Percentiles rank a stretch among this genome's conserved stretches.
Conservation (phyloP, 179 eudicot species). For the Amaranthus tricolor region DNA sequence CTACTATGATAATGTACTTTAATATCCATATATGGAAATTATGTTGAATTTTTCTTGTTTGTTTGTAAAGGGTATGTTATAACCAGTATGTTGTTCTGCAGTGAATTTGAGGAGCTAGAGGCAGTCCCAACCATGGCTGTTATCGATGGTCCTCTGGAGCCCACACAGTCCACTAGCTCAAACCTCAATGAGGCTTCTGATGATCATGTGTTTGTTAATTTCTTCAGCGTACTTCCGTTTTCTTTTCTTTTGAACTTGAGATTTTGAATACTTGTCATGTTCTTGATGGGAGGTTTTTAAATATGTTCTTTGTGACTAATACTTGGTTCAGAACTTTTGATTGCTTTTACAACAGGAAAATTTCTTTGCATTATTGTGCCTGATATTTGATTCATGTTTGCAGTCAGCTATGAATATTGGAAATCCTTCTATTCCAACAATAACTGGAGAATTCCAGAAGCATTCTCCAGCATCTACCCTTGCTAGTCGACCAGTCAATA, state of each 20-base stretch:
- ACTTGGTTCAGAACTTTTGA: not conserved
- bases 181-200: slow-evolving; percentile 53
- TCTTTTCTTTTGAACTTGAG: slow-evolving; percentile 3
- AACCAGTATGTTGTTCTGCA: slow-evolving; percentile 24
- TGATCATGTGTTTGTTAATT: slow-evolving; percentile 65
- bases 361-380: not conserved
- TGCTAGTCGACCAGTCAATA: slow-evolving; percentile 34
- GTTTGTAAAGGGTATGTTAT: not conserved
- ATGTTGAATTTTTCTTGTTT: not conserved
- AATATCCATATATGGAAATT: no score
- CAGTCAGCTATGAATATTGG: slow-evolving; percentile 64
- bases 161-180: slow-evolving; percentile 46
- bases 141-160: slow-evolving; percentile 91
- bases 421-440: slow-evolving; percentile 41
- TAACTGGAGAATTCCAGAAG: slow-evolving; percentile 40
- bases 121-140: slow-evolving; percentile 80
- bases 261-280: not conserved
- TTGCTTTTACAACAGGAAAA: not conserved
- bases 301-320: not conserved
- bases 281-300: not conserved
- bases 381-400: slow-evolving; percentile 27
- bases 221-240: slow-evolving; percentile 61
- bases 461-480: slow-evolving; percentile 35
- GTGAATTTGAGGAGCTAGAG: slow-evolving; percentile 88
- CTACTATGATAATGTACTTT: no score